Base-by-base conservation (phyloP, 345 rosid genomes). In the Lepidium africanum region DNA sequence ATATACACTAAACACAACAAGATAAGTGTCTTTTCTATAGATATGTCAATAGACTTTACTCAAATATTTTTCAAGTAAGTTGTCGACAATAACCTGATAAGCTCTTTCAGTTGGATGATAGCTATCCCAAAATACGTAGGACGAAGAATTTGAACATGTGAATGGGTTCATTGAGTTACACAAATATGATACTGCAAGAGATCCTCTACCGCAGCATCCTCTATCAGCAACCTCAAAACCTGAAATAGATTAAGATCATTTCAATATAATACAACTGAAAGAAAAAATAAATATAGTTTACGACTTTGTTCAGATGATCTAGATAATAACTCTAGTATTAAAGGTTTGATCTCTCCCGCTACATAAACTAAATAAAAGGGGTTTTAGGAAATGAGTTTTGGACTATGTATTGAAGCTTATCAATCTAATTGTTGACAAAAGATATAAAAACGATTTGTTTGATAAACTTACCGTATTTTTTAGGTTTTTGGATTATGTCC, bases 71-170 rank as follows among this genome's bases (percentile, higher is more conserved):
- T 60, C 61, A 7, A 70, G 37, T 21, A 70, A 41, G 12, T 27
- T 56, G 42, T 63, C 65, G 4, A 63, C 64, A 14, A 85, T 61
- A 5, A 62, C 15, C 51, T 63, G 80, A 69, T 85, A 87, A 13
- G 86, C 81, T 58, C 67, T 70, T 63, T 87, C 93, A 2, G 90
- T 80, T 1, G 90, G 93, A 68, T 87, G 92, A 27, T 78, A 85
- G 3, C 27, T 25, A 25, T 25, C 27, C 27, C 27, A 25, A 25
- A 25, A 85, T 10, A 87, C 54, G 51, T 85, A 79, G 0, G 74
- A 63, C 0, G 85, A 79, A 7, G 53, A 76, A 36, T 83, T 74
- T 0, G 65, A 1, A 54, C 93, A 87, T 7, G 54, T 54, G 13
- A 72, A 65, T 7, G 83, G 72, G 67, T 40, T 67, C 8, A 70